phyloP scores from a whole-genome alignment of 805 yeast genomes.

The Helenozyma baotianmanensis region DNA sequence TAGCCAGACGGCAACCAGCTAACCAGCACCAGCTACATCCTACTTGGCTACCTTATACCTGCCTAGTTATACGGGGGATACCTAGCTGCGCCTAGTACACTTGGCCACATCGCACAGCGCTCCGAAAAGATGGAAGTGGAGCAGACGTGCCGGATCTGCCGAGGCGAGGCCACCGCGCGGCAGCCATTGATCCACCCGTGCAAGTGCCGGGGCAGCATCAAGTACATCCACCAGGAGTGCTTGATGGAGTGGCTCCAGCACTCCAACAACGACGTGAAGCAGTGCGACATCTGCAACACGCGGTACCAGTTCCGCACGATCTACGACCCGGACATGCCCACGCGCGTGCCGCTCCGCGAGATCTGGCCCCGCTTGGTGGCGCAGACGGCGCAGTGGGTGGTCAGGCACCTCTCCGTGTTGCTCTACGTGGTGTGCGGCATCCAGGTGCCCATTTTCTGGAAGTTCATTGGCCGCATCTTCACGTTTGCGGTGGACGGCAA shows the following conservation, averaged over 20 bases:
- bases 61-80: too few relatives aligned
- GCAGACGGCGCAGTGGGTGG: slow-evolving; percentile 10
- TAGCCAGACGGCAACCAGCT: too few relatives aligned
- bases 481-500: slow-evolving; percentile 55
- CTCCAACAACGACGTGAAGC: slow-evolving; percentile 50
- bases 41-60: too few relatives aligned
- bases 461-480: slow-evolving; percentile 46
- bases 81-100: too few relatives aligned
- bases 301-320: slow-evolving; percentile 65
- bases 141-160: slow-evolving; percentile 82
- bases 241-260: slow-evolving; percentile 81
- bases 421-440: slow-evolving; percentile 40
- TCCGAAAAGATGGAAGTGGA: slow-evolving; percentile 27
- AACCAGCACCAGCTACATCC: too few relatives aligned
- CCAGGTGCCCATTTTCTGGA: slow-evolving; percentile 59
- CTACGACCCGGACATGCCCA: slow-evolving; percentile 64
- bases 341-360: slow-evolving; percentile 49
- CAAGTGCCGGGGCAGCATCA: slow-evolving; percentile 88
- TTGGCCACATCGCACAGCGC: too few relatives aligned
- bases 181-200: slow-evolving; percentile 91
- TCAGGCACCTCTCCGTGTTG: slow-evolving; percentile 20
- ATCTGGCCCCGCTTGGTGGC: slow-evolving; percentile 37
- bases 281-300: slow-evolving; percentile 86
- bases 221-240: slow-evolving; percentile 90
- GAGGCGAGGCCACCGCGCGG: slow-evolving; percentile 76